Percentiles rank a stretch among this genome's conserved stretches.
These are phyloP conservation scores for Alternaria ethzedia DNA, from an alignment of 2,329 filamentous ascomycete species.

Conservation along the genomic window DNA sequence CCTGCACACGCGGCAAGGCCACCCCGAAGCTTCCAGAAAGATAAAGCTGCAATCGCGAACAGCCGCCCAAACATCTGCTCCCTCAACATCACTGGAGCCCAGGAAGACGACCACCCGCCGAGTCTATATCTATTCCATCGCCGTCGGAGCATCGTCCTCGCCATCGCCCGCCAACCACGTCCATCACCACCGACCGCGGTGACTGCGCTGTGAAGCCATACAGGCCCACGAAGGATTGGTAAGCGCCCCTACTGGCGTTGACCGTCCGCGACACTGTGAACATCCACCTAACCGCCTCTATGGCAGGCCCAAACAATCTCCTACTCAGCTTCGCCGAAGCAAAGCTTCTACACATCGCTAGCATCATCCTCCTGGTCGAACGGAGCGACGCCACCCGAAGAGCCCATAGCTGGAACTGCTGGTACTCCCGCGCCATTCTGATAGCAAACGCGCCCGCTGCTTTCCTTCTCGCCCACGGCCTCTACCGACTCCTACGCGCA, in stretches of 20 bases:
- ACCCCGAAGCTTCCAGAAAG: slow-evolving; percentile 37
- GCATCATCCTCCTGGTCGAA: slow-evolving; percentile 36
- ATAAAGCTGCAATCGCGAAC: not conserved
- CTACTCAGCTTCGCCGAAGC: slow-evolving; percentile 41
- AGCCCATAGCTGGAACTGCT: slow-evolving; percentile 33
- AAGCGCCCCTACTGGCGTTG: slow-evolving; percentile 23
- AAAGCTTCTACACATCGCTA: slow-evolving; percentile 41
- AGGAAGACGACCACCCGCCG: not conserved
- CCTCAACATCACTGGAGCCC: not conserved
- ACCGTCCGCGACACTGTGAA: slow-evolving; percentile 14
- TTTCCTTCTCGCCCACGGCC: slow-evolving; percentile 31
- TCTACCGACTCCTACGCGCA: slow-evolving; percentile 51
- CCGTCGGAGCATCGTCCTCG: not conserved
- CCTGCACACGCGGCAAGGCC: slow-evolving; percentile 13
- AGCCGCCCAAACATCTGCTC: not conserved
- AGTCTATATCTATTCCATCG: not conserved
- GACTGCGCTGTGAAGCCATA: not conserved
- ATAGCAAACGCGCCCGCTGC: slow-evolving; percentile 35
- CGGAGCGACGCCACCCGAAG: slow-evolving; percentile 35
- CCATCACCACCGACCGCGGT: too few relatives aligned
- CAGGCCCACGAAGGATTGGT: slow-evolving; percentile 12
- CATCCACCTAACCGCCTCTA: slow-evolving; percentile 28
- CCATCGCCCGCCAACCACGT: not conserved
- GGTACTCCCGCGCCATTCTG: slow-evolving; percentile 35
- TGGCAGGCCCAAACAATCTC: slow-evolving; percentile 43